These are phyloP conservation scores for Coemansia sp. DNA, from an alignment of 192 early-diverging fungal genomes.

Conservation along the genomic window DNA sequence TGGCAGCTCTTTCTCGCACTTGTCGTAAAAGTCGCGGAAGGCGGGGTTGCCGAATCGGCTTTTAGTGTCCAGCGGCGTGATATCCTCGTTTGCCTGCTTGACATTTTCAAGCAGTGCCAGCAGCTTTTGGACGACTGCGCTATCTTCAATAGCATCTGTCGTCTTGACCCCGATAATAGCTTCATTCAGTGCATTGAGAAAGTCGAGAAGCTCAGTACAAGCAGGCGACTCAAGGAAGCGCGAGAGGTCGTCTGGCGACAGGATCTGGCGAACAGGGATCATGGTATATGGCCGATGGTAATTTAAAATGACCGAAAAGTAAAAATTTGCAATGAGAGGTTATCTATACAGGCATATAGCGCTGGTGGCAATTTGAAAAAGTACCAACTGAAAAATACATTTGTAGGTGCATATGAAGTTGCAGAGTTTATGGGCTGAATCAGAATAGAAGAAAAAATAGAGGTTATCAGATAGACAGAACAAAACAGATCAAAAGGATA, in stretches of 20 bases:
- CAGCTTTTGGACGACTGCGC: slow-evolving; percentile 55
- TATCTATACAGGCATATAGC: not conserved
- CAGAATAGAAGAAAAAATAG: no score
- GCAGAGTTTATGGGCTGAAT: no score
- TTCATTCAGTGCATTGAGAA: slow-evolving; percentile 70
- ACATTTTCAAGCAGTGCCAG: slow-evolving; percentile 66
- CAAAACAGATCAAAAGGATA: no score
- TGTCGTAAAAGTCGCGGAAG: slow-evolving; percentile 87
- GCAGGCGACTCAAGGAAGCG: slow-evolving; percentile 67
- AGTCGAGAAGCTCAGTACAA: slow-evolving; percentile 64
- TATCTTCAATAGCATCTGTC: slow-evolving; percentile 55
- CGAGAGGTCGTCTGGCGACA: slow-evolving; percentile 83
- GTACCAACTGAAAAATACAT: no score
- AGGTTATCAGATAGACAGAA: no score
- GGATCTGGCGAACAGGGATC: slow-evolving; percentile 58
- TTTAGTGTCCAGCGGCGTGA: slow-evolving; percentile 70
- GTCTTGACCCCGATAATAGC: slow-evolving; percentile 68
- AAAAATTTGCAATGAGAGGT: no score
- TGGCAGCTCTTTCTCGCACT: slow-evolving; percentile 43
- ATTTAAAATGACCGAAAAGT: not conserved
- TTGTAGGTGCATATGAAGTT: no score
- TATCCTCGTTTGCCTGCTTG: slow-evolving; percentile 58
- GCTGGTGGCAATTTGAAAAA: no score
- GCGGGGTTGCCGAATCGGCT: slow-evolving; percentile 95
- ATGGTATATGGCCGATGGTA: slow-evolving; percentile 8